Conservation (phyloP, 805 yeast genomes). For the Suhomyces kilbournensis region DNA sequence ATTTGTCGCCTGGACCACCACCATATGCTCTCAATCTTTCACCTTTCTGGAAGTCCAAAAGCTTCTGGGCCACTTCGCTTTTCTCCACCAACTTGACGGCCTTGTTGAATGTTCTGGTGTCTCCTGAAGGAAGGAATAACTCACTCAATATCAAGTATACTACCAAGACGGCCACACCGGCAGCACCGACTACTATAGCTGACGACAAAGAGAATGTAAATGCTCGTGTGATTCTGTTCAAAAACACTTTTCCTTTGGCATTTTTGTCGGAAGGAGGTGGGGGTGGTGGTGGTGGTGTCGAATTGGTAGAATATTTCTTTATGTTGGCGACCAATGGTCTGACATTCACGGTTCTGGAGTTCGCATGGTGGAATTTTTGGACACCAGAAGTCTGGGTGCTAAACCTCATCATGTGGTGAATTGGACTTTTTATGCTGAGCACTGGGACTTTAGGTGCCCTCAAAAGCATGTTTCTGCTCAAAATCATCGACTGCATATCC, state of each 20-base stretch:
- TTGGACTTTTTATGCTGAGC: not conserved
- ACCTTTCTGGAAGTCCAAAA: slow-evolving; percentile 53
- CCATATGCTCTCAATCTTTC: slow-evolving; percentile 81
- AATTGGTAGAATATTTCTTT: not conserved
- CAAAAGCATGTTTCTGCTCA: not conserved
- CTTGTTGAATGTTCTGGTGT: slow-evolving; percentile 84
- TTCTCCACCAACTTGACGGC: slow-evolving; percentile 76
- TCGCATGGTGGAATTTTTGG: not conserved
- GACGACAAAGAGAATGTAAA: slow-evolving; percentile 63
- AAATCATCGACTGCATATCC: not conserved
- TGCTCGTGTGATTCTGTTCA: slow-evolving; percentile 50
- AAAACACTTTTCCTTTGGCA: slow-evolving; percentile 40
- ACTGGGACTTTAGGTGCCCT: not conserved
- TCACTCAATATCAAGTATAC: slow-evolving; percentile 77
- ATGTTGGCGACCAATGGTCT: not conserved
- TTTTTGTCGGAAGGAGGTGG: slow-evolving; percentile 34
- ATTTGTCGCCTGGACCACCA: slow-evolving; percentile 63
- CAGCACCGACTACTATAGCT: slow-evolving; percentile 61
- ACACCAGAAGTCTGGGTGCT: not conserved
- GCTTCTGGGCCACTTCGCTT: slow-evolving; percentile 55
- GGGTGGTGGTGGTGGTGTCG: slow-evolving; percentile 39
- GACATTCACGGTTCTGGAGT: not conserved
- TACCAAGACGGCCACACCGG: slow-evolving; percentile 64
- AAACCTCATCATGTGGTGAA: not conserved
- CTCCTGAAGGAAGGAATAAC: slow-evolving; percentile 84